Base-by-base conservation (phyloP, 371 early-diverging fungal species). In the Basidiobolus meristosporus region DNA sequence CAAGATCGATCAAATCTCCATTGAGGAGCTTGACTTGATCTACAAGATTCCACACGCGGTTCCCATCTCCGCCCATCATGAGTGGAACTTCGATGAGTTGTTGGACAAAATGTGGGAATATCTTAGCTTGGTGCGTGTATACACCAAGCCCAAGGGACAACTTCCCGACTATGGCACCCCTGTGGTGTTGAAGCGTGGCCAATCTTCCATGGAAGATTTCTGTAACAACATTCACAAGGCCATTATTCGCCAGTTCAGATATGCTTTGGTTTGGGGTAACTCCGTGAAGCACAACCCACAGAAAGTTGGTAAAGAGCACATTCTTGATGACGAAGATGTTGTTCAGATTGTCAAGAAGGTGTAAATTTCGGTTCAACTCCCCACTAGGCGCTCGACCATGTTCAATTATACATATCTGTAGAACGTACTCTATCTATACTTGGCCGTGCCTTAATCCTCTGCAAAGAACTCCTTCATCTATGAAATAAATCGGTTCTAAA, bases 41-140 rank as follows among this genome's bases (percentile, higher is more conserved):
- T 89, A 87, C 69, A 85, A 87, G 68, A 93, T 98, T 54, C 98
- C 98, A 6, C 91, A 99, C 54, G 84, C 93, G 23, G 86, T 98
- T 28, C 98, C 99, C 35, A 81, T 99, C 47, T 87, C 85, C 45
- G 83, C 97, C 10, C 87, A 98, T 57, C 89, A 95, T 52, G 96
- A 81, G 50, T 98, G 99, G 99, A 93, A 92, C 59, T 96, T 98
- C 75, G 99, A 99, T 57, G 93, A 92, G 46, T 59, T 98, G 47
- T 57, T 98, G 44, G 88, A 87, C 36, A 90, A 77, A 58, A 90
- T 89, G 78, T 95, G 96, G 96, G 61, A 82, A 50, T 76, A 83
- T 59, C 52, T 87, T 41, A 68, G 65, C 48, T 62, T 87, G 18
- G 69, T 72, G n/a, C 62, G 88, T 45, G 60, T 70, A 46, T 50